Percentiles rank a stretch among this genome's conserved stretches.
Evolutionary conservation across 495 filamentous ascomycete genomes (phyloP).

Genomic region (Platismatia glauca): DNA sequence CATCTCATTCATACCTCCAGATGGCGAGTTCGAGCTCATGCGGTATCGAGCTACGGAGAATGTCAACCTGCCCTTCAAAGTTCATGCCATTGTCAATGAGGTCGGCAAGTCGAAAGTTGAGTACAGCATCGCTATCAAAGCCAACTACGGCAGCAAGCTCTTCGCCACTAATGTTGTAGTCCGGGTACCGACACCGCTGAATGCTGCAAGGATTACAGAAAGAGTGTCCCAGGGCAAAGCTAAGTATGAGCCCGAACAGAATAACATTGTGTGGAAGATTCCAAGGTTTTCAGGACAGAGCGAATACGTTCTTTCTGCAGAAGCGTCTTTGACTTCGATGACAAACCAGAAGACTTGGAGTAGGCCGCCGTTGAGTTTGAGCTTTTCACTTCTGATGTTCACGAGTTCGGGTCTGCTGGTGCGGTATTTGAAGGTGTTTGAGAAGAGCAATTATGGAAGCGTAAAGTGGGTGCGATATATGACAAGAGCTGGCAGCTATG

Average conservation of each 20-base stretch:
- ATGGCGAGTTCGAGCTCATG: slow-evolving; percentile 99
- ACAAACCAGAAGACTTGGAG: slow-evolving; percentile 98
- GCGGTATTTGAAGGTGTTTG: slow-evolving; percentile 96
- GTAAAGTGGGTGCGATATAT: slow-evolving; percentile 99
- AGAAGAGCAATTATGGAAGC: slow-evolving; percentile 96
- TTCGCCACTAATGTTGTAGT: slow-evolving; percentile 98
- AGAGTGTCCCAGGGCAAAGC: slow-evolving; percentile 91
- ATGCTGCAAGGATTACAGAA: slow-evolving; percentile 91
- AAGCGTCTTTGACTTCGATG: slow-evolving; percentile 90
- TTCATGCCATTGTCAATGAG: slow-evolving; percentile 97
- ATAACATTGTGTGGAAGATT: slow-evolving; percentile 99
- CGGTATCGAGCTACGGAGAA: slow-evolving; percentile 99
- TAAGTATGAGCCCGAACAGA: slow-evolving; percentile 96
- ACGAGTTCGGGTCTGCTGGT: slow-evolving; percentile 88
- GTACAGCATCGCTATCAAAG: slow-evolving; percentile 94
- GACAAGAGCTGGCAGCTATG: slow-evolving; percentile 71
- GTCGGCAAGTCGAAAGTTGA: slow-evolving; percentile 96
- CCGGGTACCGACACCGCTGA: slow-evolving; percentile 89
- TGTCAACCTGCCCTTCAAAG: slow-evolving; percentile 97
- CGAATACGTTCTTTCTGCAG: slow-evolving; percentile 89
- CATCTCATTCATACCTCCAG: slow-evolving; percentile 94
- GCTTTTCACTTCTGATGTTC: slow-evolving; percentile 94
- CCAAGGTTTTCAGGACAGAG: slow-evolving; percentile 89
- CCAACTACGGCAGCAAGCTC: slow-evolving; percentile 91
- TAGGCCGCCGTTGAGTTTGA: slow-evolving; percentile 82